Evolutionary conservation across 1,284 basidiomycete genomes (phyloP).

Genomic region (Hypsizygus ulmarius): DNA sequence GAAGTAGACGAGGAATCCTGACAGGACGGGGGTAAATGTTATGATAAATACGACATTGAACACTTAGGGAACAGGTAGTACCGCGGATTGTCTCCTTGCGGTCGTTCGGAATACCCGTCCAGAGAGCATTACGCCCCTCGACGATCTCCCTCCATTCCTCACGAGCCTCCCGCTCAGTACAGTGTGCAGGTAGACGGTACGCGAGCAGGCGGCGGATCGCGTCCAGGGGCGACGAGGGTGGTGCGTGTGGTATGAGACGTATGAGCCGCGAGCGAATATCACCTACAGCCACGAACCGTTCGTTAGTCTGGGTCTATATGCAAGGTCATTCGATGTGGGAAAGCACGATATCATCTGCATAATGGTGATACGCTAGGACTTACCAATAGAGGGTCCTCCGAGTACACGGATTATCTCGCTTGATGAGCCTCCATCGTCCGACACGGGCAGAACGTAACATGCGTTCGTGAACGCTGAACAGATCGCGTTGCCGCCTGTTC

Average conservation of each 20-base stretch:
- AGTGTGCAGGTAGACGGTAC: constrained; percentile 73
- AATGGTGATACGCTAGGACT: constrained; percentile 7
- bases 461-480: constrained; percentile 71
- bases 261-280: constrained; percentile 82
- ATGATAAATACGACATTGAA: constrained; percentile 3
- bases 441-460: constrained; percentile 78
- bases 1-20: constrained; percentile 89
- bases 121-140: constrained; percentile 82
- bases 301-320: not conserved
- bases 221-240: constrained; percentile 56
- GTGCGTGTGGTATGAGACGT: constrained; percentile 71
- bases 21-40: constrained; percentile 1
- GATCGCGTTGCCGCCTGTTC: constrained; percentile 81
- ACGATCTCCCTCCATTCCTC: constrained; percentile 92
- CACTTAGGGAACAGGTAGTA: constrained; percentile 27
- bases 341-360: too few relatives aligned
- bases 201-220: constrained; percentile 77
- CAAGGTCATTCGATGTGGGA: too few relatives aligned
- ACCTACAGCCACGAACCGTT: constrained; percentile 39
- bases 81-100: constrained; percentile 90
- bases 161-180: constrained; percentile 73
- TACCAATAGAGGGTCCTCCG: constrained; percentile 80
- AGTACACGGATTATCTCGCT: constrained; percentile 83
- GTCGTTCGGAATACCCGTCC: constrained; percentile 89
- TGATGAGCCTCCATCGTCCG: constrained; percentile 84